Evolutionary conservation across 2,329 filamentous ascomycete genomes (phyloP).

Genomic region (Botrytis medusae): DNA sequence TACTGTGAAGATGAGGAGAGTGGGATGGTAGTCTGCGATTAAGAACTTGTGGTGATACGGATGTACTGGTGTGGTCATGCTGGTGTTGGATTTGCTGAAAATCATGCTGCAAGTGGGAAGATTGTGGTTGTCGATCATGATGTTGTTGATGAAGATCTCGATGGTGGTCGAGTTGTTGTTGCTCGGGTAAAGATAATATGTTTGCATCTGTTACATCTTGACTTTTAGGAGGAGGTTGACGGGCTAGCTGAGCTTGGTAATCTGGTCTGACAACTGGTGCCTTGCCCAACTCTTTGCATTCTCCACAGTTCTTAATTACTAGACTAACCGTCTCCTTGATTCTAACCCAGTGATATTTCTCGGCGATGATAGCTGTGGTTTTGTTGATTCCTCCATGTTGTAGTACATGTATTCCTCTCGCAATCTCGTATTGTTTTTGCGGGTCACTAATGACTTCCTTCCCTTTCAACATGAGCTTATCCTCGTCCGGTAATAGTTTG

Average conservation of each 20-base stretch:
- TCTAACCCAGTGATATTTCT: slow-evolving; percentile 94
- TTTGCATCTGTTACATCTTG: slow-evolving; percentile 30
- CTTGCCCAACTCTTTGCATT: slow-evolving; percentile 81
- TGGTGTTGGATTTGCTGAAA: slow-evolving; percentile 18
- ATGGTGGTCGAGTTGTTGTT: slow-evolving; percentile 7
- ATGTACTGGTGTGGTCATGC: slow-evolving; percentile 26
- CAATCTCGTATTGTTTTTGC: slow-evolving; percentile 86
- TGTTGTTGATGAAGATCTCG: slow-evolving; percentile 7
- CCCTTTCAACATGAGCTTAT: slow-evolving; percentile 93
- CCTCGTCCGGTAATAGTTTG: slow-evolving; percentile 62
- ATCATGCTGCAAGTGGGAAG: slow-evolving; percentile 13
- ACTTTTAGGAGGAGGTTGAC: slow-evolving; percentile 16
- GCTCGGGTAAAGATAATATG: slow-evolving; percentile 30
- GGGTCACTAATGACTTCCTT: slow-evolving; percentile 96
- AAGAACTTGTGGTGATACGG: slow-evolving; percentile 39
- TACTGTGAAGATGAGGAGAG: slow-evolving; percentile 20
- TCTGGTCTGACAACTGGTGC: slow-evolving; percentile 43
- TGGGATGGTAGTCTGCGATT: slow-evolving; percentile 34
- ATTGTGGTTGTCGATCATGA: background rate
- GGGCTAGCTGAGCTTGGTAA: slow-evolving; percentile 18
- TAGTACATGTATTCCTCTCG: slow-evolving; percentile 69
- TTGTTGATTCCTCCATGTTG: slow-evolving; percentile 96
- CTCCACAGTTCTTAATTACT: slow-evolving; percentile 85
- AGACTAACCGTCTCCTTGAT: slow-evolving; percentile 97
- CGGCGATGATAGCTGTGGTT: slow-evolving; percentile 89